Evolutionary conservation across 1,284 basidiomycete species (phyloP), one percentile per base, ranked within the genome.

Genomic region (Marasmius oreades): DNA sequence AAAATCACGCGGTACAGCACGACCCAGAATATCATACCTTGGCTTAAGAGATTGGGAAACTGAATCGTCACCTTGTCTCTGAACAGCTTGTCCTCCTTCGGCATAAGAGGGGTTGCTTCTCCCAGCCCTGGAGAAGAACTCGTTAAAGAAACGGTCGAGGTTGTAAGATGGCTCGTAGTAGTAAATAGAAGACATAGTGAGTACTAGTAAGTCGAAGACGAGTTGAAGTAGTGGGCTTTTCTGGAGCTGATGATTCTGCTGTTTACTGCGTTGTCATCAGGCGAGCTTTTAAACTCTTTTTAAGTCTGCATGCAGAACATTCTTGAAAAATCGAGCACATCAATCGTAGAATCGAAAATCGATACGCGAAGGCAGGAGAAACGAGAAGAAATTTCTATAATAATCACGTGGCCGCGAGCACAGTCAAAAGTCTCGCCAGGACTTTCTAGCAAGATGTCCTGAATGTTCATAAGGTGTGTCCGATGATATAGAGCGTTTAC

Each of bases 81-180:
- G 51, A 16, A 34, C 34, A 34, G 20, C 23, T 37, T 54, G 50
- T 5, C 47, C 47, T 23, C 28, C 45, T 2, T 36, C 51, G 47
- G 28, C 39, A 10, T 34, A n/a, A 12, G 54, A 50, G 28, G 37
- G 18, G 36, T 28, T 50, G 36, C 12, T 53, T 16, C 46, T 7
- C 16, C 43, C 45, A n/a, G 57, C 33, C 34, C 52, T 31, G 34
- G 39, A 31, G 45, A 62, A 52, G 24, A 56, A 56, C 34, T 60
- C 55, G 45, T 64, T 61, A 52, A 64, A 62, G 59, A 64, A 54
- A 53, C 62, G 62, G 56, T 64, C 62, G 24, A 58, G 62, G 56
- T 64, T 57, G 33, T 61, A 60, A 36, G 56, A 64, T 28, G 62
- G 62, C 26, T 64, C 62, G 59, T 63, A 62, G 59, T 56, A 64